Conservation (phyloP, 2,329 filamentous ascomycete genomes). For the Sordariomycetes sp. region DNA sequence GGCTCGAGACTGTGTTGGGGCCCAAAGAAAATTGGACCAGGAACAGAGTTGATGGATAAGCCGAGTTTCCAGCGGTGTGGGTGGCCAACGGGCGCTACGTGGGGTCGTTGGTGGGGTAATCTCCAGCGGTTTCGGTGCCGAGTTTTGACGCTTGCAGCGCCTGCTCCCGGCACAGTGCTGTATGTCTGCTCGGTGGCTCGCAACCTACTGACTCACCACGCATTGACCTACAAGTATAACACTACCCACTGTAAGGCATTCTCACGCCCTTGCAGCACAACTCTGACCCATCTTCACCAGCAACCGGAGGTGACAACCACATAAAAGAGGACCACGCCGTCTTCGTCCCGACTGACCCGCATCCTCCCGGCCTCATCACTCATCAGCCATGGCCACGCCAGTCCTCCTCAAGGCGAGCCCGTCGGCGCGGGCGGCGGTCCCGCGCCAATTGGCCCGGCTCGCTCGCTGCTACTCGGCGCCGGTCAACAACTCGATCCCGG, state of each 20-base stretch:
- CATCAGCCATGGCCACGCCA: neutral
- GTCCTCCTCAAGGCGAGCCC: neutral
- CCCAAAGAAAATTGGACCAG: neutral
- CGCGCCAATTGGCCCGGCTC: slow-evolving; percentile 2
- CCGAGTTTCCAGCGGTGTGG: slow-evolving; percentile 2
- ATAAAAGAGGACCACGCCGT: neutral
- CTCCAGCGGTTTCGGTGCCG: neutral
- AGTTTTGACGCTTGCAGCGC: neutral
- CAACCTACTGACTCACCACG: neutral
- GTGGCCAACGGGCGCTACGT: neutral
- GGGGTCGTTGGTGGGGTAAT: neutral
- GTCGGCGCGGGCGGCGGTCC: neutral
- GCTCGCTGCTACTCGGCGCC: slow-evolving; percentile 8
- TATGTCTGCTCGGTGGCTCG: too few relatives aligned
- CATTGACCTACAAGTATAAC: too few relatives aligned
- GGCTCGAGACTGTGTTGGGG: neutral
- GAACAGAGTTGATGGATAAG: neutral
- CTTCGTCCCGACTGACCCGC: neutral
- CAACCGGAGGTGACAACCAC: neutral
- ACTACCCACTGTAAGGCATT: too few relatives aligned
- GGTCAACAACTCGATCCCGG: slow-evolving; percentile 40
- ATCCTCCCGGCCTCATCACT: neutral
- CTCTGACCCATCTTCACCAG: neutral
- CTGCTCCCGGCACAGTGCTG: neutral
- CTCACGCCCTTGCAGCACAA: neutral